phyloP scores from a whole-genome alignment of 352 stramenopile genomes.

The Salisapilia sapeloensis region DNA sequence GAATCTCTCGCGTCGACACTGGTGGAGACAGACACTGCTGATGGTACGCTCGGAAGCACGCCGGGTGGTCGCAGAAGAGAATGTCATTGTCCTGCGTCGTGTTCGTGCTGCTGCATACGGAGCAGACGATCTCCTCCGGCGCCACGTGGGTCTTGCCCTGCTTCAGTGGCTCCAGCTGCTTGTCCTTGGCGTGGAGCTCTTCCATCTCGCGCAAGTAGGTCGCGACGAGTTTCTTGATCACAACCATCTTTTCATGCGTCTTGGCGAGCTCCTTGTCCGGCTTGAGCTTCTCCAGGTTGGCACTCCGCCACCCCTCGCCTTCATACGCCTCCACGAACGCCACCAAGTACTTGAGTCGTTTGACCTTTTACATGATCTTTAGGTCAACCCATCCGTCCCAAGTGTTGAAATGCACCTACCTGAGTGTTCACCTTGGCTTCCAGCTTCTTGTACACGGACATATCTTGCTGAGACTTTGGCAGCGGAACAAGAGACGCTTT shows the following conservation, averaged over 20 bases:
- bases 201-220: conserved; percentile 15
- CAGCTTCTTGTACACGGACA: no score
- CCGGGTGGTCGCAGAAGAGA: conserved; percentile 56
- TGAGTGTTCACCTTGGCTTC: no score
- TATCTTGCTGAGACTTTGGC: no score
- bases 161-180: no score
- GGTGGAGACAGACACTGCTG: conserved; percentile 52
- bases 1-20: conserved; percentile 41
- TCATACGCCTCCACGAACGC: conserved; percentile 81
- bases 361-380: no score
- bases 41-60: conserved; percentile 67
- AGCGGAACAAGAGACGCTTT: no score
- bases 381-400: no score
- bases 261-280: conserved; percentile 46
- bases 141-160: no score
- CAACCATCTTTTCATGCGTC: conserved; percentile 28
- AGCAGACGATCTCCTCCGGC: conserved; percentile 54
- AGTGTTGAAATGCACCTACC: no score
- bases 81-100: conserved; percentile 67
- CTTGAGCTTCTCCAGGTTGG: conserved; percentile 66
- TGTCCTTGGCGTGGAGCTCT: conserved; percentile 22
- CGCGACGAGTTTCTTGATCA: conserved; percentile 31
- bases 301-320: conserved; percentile 53
- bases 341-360: conserved; percentile 33
- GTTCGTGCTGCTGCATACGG: conserved; percentile 41